Percentiles rank a stretch among this genome's conserved stretches.
phyloP scores from a whole-genome alignment of 1,284 basidiomycete genomes.

The Ganoderma sp. region DNA sequence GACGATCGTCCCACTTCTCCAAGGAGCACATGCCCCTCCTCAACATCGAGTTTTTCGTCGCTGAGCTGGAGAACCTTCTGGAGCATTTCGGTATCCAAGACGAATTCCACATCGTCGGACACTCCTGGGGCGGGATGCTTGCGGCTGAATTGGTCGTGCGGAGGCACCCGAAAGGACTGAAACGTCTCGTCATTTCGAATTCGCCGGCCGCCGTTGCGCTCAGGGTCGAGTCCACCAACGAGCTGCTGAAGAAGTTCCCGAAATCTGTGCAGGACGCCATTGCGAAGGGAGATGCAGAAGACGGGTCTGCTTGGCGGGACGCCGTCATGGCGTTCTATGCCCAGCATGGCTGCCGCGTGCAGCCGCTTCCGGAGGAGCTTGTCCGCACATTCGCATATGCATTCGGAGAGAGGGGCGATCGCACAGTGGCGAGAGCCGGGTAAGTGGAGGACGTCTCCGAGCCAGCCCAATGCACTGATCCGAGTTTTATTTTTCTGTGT shows the following conservation, averaged over 20 bases:
- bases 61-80: constrained; percentile 41
- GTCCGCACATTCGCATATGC: constrained; percentile 23
- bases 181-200: constrained; percentile 37
- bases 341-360: constrained; percentile 33
- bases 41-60: constrained; percentile 41
- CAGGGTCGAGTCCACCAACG: constrained; percentile 31
- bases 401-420: constrained; percentile 29
- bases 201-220: constrained; percentile 33
- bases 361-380: constrained; percentile 35
- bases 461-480: too few relatives aligned
- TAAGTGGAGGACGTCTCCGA: constrained; percentile 3
- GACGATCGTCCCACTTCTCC: constrained; percentile 39
- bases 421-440: constrained; percentile 32
- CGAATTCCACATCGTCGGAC: constrained; percentile 39
- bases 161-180: constrained; percentile 35
- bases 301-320: constrained; percentile 32
- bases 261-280: constrained; percentile 35
- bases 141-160: constrained; percentile 33
- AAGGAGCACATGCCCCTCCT: constrained; percentile 39
- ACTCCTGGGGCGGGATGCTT: constrained; percentile 45
- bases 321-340: constrained; percentile 34
- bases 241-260: constrained; percentile 33
- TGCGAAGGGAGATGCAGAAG: constrained; percentile 35
- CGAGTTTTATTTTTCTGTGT: constrained; percentile 24
- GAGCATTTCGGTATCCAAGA: constrained; percentile 36